These are phyloP conservation scores for Vaccinium myrtillus DNA, from an alignment of 148 eudicot species.

Conservation along the genomic window DNA sequence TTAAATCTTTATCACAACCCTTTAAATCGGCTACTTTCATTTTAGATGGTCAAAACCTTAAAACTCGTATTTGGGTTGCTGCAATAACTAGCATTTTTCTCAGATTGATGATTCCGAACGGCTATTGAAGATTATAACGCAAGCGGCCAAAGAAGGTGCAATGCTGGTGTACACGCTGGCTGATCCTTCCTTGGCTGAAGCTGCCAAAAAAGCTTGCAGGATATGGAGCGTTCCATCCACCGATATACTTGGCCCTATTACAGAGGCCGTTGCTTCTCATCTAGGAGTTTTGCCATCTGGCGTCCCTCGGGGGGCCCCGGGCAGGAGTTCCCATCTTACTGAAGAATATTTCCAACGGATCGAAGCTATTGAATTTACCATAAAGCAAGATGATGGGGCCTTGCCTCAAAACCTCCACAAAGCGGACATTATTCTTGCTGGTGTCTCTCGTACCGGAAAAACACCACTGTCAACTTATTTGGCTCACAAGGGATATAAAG, in stretches of 20 bases:
- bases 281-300: conserved; percentile 86
- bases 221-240: conserved; percentile 70
- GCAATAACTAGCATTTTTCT: not conserved
- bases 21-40: not conserved
- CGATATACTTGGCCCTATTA: conserved; percentile 77
- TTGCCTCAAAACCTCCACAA: conserved; percentile 67
- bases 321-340: conserved; percentile 43
- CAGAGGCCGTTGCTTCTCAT: conserved; percentile 77
- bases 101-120: conserved; percentile 74
- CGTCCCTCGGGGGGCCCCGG: conserved; percentile 91
- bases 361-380: conserved; percentile 92
- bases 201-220: conserved; percentile 73
- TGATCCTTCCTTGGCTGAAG: conserved; percentile 75
- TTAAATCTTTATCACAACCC: not conserved
- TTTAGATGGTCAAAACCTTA: not conserved
- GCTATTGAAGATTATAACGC: conserved; percentile 70
- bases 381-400: conserved; percentile 97
- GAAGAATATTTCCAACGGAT: conserved; percentile 88
- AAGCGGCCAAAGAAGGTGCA: conserved; percentile 87
- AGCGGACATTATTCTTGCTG: conserved; percentile 78
- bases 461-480: conserved; percentile 89
- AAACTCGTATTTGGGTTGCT: not conserved
- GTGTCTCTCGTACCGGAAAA: conserved; percentile 92
- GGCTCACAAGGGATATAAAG: conserved; percentile 90
- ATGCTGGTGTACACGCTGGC: conserved; percentile 85